Conservation (phyloP, 2,329 filamentous ascomycete genomes). For the Cladorrhinum sp. region DNA sequence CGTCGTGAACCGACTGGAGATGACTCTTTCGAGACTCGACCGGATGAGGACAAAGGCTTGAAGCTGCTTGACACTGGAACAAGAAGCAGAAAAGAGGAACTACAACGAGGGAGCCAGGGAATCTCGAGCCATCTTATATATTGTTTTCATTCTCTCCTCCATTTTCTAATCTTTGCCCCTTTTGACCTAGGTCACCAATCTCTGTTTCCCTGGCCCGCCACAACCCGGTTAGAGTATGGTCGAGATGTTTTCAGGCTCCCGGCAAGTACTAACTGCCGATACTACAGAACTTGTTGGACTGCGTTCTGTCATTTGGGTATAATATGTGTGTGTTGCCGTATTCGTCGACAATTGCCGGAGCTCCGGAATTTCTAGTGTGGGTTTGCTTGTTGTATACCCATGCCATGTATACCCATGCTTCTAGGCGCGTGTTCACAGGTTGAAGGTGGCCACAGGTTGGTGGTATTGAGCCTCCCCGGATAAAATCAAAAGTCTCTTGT, state of each 20-base stretch:
- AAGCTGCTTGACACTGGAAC: constrained; percentile 3
- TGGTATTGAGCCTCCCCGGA: constrained; percentile 19
- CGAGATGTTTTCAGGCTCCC: constrained; percentile 14
- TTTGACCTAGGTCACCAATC: not conserved
- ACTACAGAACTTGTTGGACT: constrained; percentile 27
- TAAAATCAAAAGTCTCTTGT: constrained; percentile 18
- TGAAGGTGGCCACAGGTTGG: not conserved
- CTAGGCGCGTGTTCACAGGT: not conserved
- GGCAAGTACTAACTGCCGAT: constrained; percentile 27
- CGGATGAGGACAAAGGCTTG: constrained; percentile 3
- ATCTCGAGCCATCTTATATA: not conserved
- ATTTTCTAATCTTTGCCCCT: not conserved
- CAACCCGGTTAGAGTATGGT: constrained; percentile 19
- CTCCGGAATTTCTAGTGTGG: constrained; percentile 18
- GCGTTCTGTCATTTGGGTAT: constrained; percentile 27
- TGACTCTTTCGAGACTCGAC: constrained; percentile 7
- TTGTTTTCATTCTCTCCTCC: not conserved
- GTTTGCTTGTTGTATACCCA: not conserved
- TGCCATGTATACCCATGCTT: not conserved
- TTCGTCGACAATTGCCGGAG: constrained; percentile 26
- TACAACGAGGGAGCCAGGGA: not conserved
- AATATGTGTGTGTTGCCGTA: constrained; percentile 23
- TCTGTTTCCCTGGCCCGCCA: not conserved
- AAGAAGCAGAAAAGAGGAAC: not conserved
- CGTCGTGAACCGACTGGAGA: not conserved